Conservation (phyloP, 2,329 filamentous ascomycete genomes). For the Colletotrichum tropicicola region DNA sequence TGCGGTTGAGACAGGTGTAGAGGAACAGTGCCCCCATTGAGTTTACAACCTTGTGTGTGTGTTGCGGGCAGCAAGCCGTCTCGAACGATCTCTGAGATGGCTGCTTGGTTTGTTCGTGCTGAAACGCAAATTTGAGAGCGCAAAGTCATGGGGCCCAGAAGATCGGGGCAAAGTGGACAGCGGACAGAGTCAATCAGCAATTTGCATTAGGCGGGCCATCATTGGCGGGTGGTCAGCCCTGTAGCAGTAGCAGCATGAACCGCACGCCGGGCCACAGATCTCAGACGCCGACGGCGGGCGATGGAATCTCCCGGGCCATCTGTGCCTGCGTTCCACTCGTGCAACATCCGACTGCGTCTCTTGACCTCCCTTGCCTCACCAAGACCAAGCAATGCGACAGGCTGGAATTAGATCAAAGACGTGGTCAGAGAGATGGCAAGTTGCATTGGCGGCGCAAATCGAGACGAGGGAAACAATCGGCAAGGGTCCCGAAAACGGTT, state of each 20-base stretch:
- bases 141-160: neutral
- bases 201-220: neutral
- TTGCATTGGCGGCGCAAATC: neutral
- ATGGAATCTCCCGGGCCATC: neutral
- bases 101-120: neutral
- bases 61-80: neutral
- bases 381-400: neutral
- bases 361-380: too few species aligned
- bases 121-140: neutral
- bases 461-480: neutral
- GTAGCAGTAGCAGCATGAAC: neutral
- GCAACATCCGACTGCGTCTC: neutral
- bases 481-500: neutral
- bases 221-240: conserved; percentile 25
- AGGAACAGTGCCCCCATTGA: neutral
- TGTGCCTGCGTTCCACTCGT: neutral
- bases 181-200: neutral
- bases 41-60: neutral
- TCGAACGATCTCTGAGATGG: neutral
- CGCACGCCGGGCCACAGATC: neutral
- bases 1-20: neutral
- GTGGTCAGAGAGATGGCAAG: neutral
- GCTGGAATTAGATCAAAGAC: neutral
- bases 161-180: neutral
- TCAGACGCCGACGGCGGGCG: neutral